Evolutionary conservation across 768 basidiomycete species (phyloP).

Genomic region (Inosperma sp.): DNA sequence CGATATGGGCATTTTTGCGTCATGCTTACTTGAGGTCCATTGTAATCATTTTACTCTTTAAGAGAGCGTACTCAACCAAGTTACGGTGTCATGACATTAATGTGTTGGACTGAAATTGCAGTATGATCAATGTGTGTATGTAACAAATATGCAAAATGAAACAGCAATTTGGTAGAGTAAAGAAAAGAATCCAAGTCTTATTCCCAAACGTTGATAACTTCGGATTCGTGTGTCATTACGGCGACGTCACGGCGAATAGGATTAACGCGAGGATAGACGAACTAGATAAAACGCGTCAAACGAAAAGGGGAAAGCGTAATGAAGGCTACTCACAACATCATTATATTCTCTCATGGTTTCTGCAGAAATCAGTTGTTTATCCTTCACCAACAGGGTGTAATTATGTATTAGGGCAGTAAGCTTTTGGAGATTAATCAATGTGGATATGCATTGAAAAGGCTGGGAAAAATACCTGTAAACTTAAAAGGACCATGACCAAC

Average conservation of each 20-base stretch:
- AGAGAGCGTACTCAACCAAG: background rate
- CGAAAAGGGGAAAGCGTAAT: background rate
- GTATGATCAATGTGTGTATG: too few relatives aligned
- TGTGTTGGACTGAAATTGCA: too few relatives aligned
- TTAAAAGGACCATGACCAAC: constrained; percentile 61
- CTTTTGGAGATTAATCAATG: constrained; percentile 28
- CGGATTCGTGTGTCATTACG: constrained; percentile 82
- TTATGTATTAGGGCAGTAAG: constrained; percentile 46
- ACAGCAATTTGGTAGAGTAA: background rate
- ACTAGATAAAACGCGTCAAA: constrained; percentile 39
- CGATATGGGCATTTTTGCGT: constrained; percentile 44
- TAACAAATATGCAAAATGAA: background rate
- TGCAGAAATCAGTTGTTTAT: constrained; percentile 66
- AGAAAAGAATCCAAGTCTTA: constrained; percentile 19
- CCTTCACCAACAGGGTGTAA: constrained; percentile 66
- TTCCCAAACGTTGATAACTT: constrained; percentile 62
- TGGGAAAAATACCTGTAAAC: constrained; percentile 52
- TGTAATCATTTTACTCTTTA: background rate
- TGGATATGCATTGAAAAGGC: background rate
- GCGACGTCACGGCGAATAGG: constrained; percentile 72
- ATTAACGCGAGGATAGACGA: constrained; percentile 78
- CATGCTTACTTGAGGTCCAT: background rate
- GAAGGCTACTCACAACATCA: constrained; percentile 49
- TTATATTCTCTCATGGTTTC: constrained; percentile 87
- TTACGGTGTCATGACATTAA: too few relatives aligned